phyloP scores from a whole-genome alignment of 2,329 filamentous ascomycete genomes.

The Beauveria rudraprayagi region DNA sequence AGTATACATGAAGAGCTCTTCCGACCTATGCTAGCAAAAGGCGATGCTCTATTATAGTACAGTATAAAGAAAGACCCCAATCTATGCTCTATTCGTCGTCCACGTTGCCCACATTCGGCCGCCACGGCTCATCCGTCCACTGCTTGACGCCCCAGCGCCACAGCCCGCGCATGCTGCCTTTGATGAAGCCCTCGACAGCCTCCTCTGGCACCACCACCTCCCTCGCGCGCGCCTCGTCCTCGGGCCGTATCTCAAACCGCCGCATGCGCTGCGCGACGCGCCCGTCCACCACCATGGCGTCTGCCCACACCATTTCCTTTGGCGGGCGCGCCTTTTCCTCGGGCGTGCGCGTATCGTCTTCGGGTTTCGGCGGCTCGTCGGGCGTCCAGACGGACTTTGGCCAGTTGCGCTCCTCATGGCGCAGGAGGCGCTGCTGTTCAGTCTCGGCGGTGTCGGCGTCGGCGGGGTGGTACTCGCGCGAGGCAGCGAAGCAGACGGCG shows the following conservation, averaged over 20 bases:
- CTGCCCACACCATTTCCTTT: slow-evolving; percentile 67
- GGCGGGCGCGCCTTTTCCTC: slow-evolving; percentile 39
- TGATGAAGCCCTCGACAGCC: slow-evolving; percentile 63
- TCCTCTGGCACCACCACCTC: slow-evolving; percentile 56
- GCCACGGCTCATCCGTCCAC: slow-evolving; percentile 32
- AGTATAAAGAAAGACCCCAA: not conserved
- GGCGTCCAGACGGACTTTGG: slow-evolving; percentile 66
- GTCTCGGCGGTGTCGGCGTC: slow-evolving; percentile 28
- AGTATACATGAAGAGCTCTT: slow-evolving; percentile 12
- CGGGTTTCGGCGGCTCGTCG: slow-evolving; percentile 28
- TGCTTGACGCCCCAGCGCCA: slow-evolving; percentile 42
- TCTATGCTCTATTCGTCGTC: slow-evolving; percentile 15
- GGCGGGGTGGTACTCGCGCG: slow-evolving; percentile 35
- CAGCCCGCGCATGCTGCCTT: slow-evolving; percentile 47
- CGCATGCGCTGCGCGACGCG: slow-evolving; percentile 74
- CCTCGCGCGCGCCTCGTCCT: slow-evolving; percentile 61
- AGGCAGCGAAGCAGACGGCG: slow-evolving; percentile 63
- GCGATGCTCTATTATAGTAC: slow-evolving; percentile 1
- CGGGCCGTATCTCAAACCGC: slow-evolving; percentile 60
- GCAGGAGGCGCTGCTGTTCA: slow-evolving; percentile 48
- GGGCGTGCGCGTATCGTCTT: slow-evolving; percentile 19
- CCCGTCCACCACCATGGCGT: slow-evolving; percentile 65
- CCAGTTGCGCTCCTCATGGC: slow-evolving; percentile 72
- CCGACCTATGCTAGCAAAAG: not conserved
- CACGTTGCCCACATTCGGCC: slow-evolving; percentile 32